A percentile compares a stretch with the other conserved stretches of the same genome.
Evolutionary conservation across 1,139 yeast genomes (phyloP).

Genomic region (Eremothecium coryli): DNA sequence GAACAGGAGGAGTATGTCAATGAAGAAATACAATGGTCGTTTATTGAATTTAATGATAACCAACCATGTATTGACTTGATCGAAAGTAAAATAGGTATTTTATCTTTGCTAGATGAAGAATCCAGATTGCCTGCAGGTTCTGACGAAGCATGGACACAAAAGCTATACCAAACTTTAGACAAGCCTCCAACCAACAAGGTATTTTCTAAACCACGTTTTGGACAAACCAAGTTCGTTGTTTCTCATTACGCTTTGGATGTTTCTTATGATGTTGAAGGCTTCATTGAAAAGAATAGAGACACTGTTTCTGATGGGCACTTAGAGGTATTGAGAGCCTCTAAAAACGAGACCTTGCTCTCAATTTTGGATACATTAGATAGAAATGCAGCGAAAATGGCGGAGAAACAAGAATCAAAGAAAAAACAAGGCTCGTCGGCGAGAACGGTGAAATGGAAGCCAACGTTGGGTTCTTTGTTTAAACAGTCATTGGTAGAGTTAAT

Average conservation of each 20-base stretch:
- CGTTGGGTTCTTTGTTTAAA: constrained; percentile 90
- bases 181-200: constrained; percentile 70
- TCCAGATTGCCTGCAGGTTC: constrained; percentile 90
- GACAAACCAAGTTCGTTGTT: constrained; percentile 83
- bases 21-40: constrained; percentile 95
- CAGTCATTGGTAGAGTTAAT: constrained; percentile 85
- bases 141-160: constrained; percentile 87
- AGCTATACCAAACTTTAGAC: constrained; percentile 77
- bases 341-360: constrained; percentile 53
- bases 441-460: constrained; percentile 69
- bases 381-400: constrained; percentile 42
- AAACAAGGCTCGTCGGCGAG: constrained; percentile 31
- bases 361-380: constrained; percentile 60
- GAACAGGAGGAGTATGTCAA: constrained; percentile 92
- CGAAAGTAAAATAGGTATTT: constrained; percentile 81
- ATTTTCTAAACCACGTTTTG: constrained; percentile 90
- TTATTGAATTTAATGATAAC: constrained; percentile 91
- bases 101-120: constrained; percentile 88
- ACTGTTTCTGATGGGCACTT: constrained; percentile 94
- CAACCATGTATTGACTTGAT: constrained; percentile 94
- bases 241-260: constrained; percentile 94
- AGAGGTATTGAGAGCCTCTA: constrained; percentile 66
- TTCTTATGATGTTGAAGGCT: constrained; percentile 85
- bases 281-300: constrained; percentile 93
- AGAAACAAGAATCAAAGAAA: constrained; percentile 30